These are phyloP conservation scores for Spiromastix sp. DNA, from an alignment of 2,329 filamentous ascomycete species.

Conservation along the genomic window DNA sequence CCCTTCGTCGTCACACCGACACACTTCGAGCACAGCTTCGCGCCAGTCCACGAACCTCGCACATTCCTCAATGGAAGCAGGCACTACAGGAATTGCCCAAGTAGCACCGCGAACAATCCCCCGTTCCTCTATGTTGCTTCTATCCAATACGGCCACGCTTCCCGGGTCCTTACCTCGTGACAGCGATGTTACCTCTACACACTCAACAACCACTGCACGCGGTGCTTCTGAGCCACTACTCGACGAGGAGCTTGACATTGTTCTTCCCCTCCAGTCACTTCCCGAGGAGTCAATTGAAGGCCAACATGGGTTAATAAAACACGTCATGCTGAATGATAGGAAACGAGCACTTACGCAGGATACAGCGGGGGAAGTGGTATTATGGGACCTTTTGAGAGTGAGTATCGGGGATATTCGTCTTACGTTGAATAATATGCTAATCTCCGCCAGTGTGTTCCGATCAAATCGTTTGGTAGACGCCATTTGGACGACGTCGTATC, in stretches of 20 bases:
- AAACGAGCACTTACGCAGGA: conserved; percentile 83
- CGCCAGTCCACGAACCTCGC: conserved; percentile 19
- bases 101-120: conserved; percentile 57
- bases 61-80: conserved; percentile 21
- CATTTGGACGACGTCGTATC: conserved; percentile 87
- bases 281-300: conserved; percentile 83
- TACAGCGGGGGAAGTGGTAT: conserved; percentile 83
- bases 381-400: conserved; percentile 90
- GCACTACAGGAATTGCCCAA: conserved; percentile 20
- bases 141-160: conserved; percentile 76
- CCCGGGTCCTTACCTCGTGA: conserved; percentile 47
- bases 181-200: conserved; percentile 46
- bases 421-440: conserved; percentile 11
- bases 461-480: conserved; percentile 86
- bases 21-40: conserved; percentile 37
- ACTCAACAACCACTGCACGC: conserved; percentile 32
- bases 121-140: conserved; percentile 63
- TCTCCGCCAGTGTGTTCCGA: conserved; percentile 59
- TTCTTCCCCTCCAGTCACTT: conserved; percentile 55
- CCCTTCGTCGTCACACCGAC: conserved; percentile 45
- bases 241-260: conserved; percentile 37
- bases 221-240: conserved; percentile 25
- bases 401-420: conserved; percentile 12
- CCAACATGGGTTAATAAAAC: conserved; percentile 89
- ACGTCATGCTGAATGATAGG: conserved; percentile 82